Evolutionary conservation across 179 eudicot genomes (phyloP), one percentile per base, ranked within the genome.

Genomic region (Silene vulgaris): DNA sequence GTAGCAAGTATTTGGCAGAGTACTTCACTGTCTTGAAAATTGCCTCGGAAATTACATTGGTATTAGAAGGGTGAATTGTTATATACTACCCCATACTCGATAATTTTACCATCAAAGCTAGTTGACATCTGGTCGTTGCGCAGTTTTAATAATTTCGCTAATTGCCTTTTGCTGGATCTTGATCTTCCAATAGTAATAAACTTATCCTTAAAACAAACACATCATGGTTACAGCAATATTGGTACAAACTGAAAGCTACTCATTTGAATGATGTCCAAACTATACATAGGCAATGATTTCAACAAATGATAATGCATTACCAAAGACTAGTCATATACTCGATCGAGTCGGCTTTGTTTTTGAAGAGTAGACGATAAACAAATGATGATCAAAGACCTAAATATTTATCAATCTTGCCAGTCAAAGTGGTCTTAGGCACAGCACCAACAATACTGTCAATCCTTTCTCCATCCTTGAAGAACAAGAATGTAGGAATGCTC

Each of bases 391-490:
- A 84, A 65, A 63, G 69, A 52, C 75, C 75, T 79, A 87, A 72
- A 64, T 82, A 87, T 69, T 87, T 87, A 59, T 87, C 86, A 80
- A 87, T 81, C 66, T 78, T 73, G 32, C 75, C 77, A 56, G 78
- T 37, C 75, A 87, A 82, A 28, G 87, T 85, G 37, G 70, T 23
- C 73, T 80, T 85, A 9, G 88, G 89, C 16, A 89, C 87, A 0
- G 90, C 88, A 76, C 89, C 90, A 56, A 87, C 78, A 11, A 89
- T 72, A 48, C 86, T 66, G 56, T 89, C 89, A 54, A 79, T 76
- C 26, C 82, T 81, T 78, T 89, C 89, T 0, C 90, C 88, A 40
- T 84, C 81, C 76, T 82, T 79, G 74, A 89, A 89, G 76, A 89
- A 79, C 62, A 84, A 29, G 26, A 85, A 84, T 19, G 88, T 82